Evolutionary conservation across 2,329 filamentous ascomycete species (phyloP).

Genomic region (Trichoderma semiorbis): DNA sequence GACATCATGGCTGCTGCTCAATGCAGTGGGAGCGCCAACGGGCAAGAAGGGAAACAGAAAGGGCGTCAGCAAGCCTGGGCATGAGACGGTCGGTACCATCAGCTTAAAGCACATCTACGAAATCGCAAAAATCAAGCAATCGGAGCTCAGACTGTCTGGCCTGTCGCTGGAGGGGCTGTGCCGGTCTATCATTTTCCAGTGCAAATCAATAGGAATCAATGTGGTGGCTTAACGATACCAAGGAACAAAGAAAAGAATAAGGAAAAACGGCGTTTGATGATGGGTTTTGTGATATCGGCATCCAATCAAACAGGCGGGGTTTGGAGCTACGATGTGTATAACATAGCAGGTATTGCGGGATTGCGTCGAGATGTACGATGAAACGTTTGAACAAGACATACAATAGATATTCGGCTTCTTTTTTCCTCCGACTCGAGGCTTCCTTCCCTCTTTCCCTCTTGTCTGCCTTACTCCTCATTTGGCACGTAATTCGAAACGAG

Average conservation of each 20-base stretch:
- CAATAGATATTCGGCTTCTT: background rate
- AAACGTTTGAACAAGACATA: background rate
- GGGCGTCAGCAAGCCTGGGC: conserved; percentile 71
- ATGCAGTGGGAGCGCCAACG: conserved; percentile 70
- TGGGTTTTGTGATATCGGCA: background rate
- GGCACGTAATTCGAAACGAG: background rate
- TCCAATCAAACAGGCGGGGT: background rate
- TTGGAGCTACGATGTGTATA: conserved; percentile 13
- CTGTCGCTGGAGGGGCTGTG: conserved; percentile 68
- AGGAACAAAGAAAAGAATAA: background rate
- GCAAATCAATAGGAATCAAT: conserved; percentile 70
- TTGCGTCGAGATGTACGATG: conserved; percentile 8
- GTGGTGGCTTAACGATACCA: conserved; percentile 55
- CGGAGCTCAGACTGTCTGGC: conserved; percentile 70
- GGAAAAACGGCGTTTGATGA: background rate
- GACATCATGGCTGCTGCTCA: conserved; percentile 85
- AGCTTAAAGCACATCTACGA: conserved; percentile 96
- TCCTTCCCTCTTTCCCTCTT: background rate
- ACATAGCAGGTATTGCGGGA: background rate
- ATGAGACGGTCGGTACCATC: conserved; percentile 77
- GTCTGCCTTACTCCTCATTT: background rate
- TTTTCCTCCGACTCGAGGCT: background rate
- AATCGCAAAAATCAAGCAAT: conserved; percentile 94
- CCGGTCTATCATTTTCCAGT: conserved; percentile 69
- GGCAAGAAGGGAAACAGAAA: conserved; percentile 74